Conservation (phyloP, 2,329 filamentous ascomycete species). For the Aspergillus carbonarius region DNA sequence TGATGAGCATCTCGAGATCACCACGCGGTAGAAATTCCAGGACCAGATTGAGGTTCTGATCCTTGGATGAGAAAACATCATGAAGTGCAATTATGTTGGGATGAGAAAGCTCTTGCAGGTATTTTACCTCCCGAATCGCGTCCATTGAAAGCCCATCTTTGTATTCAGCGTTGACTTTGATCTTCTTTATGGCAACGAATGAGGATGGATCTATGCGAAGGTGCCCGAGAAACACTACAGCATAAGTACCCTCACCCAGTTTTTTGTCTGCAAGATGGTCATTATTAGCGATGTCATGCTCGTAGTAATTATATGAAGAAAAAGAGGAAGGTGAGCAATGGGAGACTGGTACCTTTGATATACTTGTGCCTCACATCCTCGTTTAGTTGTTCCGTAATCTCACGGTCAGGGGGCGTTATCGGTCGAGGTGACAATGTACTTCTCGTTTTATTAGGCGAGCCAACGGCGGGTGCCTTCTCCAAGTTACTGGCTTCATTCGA, state of each 20-base stretch:
- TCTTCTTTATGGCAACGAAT: constrained; percentile 68
- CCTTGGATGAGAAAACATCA: constrained; percentile 91
- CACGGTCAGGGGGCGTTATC: constrained; percentile 32
- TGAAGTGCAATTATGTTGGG: constrained; percentile 93
- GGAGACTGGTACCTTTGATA: constrained; percentile 65
- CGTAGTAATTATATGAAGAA: not conserved
- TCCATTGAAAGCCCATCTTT: constrained; percentile 91
- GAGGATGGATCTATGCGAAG: constrained; percentile 68
- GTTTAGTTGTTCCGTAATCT: constrained; percentile 72
- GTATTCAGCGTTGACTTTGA: constrained; percentile 60
- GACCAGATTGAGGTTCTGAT: constrained; percentile 94
- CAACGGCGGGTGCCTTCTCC: constrained; percentile 36
- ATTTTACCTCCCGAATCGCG: constrained; percentile 92
- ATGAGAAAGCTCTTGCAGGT: constrained; percentile 89
- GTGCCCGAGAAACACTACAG: constrained; percentile 88
- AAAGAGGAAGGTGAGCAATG: not conserved
- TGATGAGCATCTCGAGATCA: constrained; percentile 91
- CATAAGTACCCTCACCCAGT: constrained; percentile 95
- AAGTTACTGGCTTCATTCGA: constrained; percentile 34
- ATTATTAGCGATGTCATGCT: not conserved
- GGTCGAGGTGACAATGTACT: constrained; percentile 17
- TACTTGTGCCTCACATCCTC: constrained; percentile 84
- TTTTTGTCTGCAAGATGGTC: constrained; percentile 64
- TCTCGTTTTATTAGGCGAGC: constrained; percentile 22
- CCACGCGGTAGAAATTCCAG: constrained; percentile 92